phyloP scores from a whole-genome alignment of 768 basidiomycete genomes.

The Omphalotus guepiniiformis region DNA sequence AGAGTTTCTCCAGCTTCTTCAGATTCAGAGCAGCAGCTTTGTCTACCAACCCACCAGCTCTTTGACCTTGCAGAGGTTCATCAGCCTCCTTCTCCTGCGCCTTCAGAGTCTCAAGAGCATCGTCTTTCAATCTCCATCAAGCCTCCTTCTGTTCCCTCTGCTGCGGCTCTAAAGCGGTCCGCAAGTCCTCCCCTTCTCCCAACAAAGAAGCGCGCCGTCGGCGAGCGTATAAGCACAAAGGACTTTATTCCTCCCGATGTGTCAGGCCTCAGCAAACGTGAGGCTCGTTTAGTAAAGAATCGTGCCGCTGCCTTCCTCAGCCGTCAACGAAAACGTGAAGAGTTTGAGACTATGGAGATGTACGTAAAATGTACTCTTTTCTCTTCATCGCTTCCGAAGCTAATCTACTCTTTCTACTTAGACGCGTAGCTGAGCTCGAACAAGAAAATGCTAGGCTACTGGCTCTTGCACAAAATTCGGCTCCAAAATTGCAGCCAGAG shows the following conservation, averaged over 20 bases:
- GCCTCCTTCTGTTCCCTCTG: constrained; percentile 19
- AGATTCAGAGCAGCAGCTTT: constrained; percentile 48
- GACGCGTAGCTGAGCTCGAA: constrained; percentile 80
- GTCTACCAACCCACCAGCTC: constrained; percentile 67
- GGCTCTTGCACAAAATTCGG: constrained; percentile 44
- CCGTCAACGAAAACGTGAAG: constrained; percentile 87
- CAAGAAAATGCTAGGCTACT: constrained; percentile 77
- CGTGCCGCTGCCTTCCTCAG: constrained; percentile 89
- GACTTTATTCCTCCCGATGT: constrained; percentile 90
- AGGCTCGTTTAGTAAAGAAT: constrained; percentile 89
- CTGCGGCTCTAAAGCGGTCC: constrained; percentile 38
- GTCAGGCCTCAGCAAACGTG: constrained; percentile 82
- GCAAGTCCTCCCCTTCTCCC: constrained; percentile 36
- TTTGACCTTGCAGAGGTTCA: constrained; percentile 49
- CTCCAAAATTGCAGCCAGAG: constrained; percentile 23
- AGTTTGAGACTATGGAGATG: constrained; percentile 90
- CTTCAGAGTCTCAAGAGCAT: constrained; percentile 24
- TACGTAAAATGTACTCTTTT: constrained; percentile 39
- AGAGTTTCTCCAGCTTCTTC: constrained; percentile 42
- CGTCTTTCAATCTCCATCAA: constrained; percentile 33
- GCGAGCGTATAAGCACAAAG: constrained; percentile 58
- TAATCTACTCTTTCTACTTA: constrained; percentile 27
- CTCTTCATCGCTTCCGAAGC: constrained; percentile 4
- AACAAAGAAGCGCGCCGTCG: constrained; percentile 40
- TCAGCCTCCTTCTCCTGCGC: constrained; percentile 30